phyloP scores from a whole-genome alignment of 2,329 filamentous ascomycete species.

The Chrysosporium queenslandicum region DNA sequence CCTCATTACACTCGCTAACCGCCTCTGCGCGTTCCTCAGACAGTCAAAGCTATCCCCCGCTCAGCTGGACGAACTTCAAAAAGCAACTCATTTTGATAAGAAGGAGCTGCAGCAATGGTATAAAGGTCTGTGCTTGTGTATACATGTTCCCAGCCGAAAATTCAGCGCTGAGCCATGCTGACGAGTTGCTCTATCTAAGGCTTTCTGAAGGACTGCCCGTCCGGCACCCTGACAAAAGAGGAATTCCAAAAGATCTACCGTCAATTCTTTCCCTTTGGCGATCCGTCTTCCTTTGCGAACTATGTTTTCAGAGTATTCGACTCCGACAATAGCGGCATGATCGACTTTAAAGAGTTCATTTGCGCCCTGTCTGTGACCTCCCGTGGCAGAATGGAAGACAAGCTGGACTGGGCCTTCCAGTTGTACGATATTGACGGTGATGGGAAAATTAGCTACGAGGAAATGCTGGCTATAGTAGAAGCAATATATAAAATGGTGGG shows the following conservation, averaged over 20 bases:
- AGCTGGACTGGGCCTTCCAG: conserved; percentile 98
- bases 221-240: conserved; percentile 91
- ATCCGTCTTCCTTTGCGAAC: conserved; percentile 93
- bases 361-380: conserved; percentile 94
- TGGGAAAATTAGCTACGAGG: conserved; percentile 96
- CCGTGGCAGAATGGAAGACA: conserved; percentile 97
- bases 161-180: background rate
- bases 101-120: conserved; percentile 99
- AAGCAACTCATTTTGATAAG: conserved; percentile 97
- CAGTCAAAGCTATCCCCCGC: conserved; percentile 97
- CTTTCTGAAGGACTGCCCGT: conserved; percentile 96
- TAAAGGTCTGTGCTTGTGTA: conserved; percentile 63
- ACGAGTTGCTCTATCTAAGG: conserved; percentile 45
- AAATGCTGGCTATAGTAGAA: conserved; percentile 98
- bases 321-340: conserved; percentile 90
- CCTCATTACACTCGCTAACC: conserved; percentile 16
- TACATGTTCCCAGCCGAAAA: background rate
- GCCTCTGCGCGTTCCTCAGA: conserved; percentile 40
- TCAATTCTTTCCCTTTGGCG: conserved; percentile 98
- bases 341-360: conserved; percentile 99
- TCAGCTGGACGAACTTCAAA: conserved; percentile 89
- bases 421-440: conserved; percentile 98
- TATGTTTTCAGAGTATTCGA: conserved; percentile 99
- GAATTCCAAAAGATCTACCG: conserved; percentile 99
- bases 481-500: conserved; percentile 99